A percentile compares a stretch with the other conserved stretches of the same genome.
These are phyloP conservation scores for Globisporangium radiosum DNA, from an alignment of 352 stramenopile species.

Conservation along the genomic window DNA sequence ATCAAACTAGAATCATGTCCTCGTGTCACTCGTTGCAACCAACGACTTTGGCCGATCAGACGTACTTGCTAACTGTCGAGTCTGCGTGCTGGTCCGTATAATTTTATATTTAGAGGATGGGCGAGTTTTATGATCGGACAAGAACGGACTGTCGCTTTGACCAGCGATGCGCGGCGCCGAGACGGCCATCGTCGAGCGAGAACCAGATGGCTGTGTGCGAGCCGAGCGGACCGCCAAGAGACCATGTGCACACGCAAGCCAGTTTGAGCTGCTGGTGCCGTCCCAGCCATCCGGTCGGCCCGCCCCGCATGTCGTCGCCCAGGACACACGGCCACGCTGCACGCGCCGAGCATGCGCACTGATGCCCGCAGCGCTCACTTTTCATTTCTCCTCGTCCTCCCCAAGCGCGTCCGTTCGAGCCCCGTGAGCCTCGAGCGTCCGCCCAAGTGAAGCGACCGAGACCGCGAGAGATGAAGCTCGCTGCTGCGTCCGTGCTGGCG, in stretches of 20 bases:
- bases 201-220: slow-evolving; percentile 1
- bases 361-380: slow-evolving; percentile 7
- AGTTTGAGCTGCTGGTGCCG: background rate
- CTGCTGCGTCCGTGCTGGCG: slow-evolving; percentile 4
- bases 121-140: too few species aligned
- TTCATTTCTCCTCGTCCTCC: slow-evolving; percentile 12
- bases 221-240: background rate
- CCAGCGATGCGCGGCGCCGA: background rate
- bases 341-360: too few species aligned
- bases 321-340: background rate
- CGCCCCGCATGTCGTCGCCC: background rate
- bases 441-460: slow-evolving; percentile 11
- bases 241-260: background rate
- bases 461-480: slow-evolving; percentile 10
- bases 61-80: too few species aligned
- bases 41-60: too few species aligned
- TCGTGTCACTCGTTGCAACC: too few species aligned
- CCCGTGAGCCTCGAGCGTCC: background rate
- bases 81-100: too few species aligned
- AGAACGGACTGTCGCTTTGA: background rate
- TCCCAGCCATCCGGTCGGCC: background rate
- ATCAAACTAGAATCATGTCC: too few species aligned
- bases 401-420: slow-evolving; percentile 8
- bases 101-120: too few species aligned
- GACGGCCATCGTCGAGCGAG: background rate